Evolutionary conservation across 768 basidiomycete genomes (phyloP).

Genomic region (Tricholoma hemisulphureum): DNA sequence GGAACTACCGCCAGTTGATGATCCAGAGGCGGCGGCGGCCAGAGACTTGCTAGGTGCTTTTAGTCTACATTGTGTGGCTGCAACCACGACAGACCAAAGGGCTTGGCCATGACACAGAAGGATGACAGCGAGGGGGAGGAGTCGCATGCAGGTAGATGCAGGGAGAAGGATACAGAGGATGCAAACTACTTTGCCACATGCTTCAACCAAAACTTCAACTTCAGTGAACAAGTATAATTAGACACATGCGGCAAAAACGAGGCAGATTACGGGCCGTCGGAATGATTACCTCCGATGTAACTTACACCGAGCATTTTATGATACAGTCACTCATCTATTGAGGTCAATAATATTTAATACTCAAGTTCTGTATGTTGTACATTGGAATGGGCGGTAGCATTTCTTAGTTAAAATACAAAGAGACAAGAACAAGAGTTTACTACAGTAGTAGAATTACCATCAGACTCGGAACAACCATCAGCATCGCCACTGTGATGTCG

Average conservation of each 20-base stretch:
- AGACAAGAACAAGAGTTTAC: too few species aligned
- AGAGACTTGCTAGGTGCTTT: slow-evolving; percentile 10
- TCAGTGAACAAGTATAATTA: slow-evolving; percentile 9
- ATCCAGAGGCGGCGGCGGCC: slow-evolving; percentile 1
- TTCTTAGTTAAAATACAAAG: too few species aligned
- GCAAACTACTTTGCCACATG: neutral
- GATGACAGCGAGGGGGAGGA: slow-evolving; percentile 18
- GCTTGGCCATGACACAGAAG: slow-evolving; percentile 20
- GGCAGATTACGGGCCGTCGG: neutral
- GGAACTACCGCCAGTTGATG: slow-evolving; percentile 1
- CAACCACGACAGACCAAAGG: slow-evolving; percentile 11
- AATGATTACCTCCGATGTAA: too few species aligned
- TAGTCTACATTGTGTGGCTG: slow-evolving; percentile 33
- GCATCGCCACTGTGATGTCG: too few species aligned
- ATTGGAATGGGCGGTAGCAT: too few species aligned
- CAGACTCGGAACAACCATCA: too few species aligned
- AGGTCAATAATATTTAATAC: too few species aligned
- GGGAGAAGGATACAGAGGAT: slow-evolving; percentile 1
- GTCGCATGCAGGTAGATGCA: slow-evolving; percentile 11
- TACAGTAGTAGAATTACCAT: too few species aligned
- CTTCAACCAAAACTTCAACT: neutral
- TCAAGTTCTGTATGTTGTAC: too few species aligned
- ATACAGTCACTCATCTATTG: too few species aligned
- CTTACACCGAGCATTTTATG: too few species aligned
- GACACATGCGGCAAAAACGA: slow-evolving; percentile 15